Base-by-base conservation (phyloP, 805 yeast genomes). In the Babjeviella inositovora region DNA sequence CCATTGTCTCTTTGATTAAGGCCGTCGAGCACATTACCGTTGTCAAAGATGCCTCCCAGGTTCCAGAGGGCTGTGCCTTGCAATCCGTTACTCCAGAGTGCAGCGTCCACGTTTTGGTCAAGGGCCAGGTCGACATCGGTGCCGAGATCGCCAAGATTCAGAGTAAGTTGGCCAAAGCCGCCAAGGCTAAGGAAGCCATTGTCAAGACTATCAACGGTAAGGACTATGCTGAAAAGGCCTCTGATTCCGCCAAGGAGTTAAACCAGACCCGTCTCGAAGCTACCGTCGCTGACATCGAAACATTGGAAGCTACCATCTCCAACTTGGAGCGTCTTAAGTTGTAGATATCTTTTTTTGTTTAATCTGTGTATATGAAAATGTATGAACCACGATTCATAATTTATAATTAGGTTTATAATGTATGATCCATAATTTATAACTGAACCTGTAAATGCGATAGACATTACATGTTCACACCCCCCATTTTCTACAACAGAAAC, bases 41-140 rank as follows among this genome's bases (percentile, higher is more conserved):
- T 41, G 76, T 80, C 16, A 53, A 57, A 20, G 33, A 50, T 8
- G 50, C 50, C 9, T 47, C 51, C 13, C 64, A 68, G 13, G 67
- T 84, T 31, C 96, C 96, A 36, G 68, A 70, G 29, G 98, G 98
- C 21, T 80, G 93, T 49, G 95, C 87, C 20, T 64, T 84, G 34
- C 72, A 70, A 36, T 67, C 92, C 27, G 81, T 87, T 28, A 67
- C 70, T 28, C 75, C 93, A 23, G 76, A 68, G 26, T 71, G 81
- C 45, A 74, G 70, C 29, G 97, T 85, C 11, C 94, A 82, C 40
- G 68, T 87, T 15, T 62, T 90, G 45, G 95, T 87, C 28, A 85
- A 82, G 62, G 98, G 97, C 25, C 85, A 77, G 45, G 72, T 90
- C 35, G 96, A 87, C 48, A 66, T 85, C 36, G 96, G 84, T 39